These are phyloP conservation scores for Gymnopilus junonius DNA, from an alignment of 768 basidiomycete genomes.

Conservation along the genomic window DNA sequence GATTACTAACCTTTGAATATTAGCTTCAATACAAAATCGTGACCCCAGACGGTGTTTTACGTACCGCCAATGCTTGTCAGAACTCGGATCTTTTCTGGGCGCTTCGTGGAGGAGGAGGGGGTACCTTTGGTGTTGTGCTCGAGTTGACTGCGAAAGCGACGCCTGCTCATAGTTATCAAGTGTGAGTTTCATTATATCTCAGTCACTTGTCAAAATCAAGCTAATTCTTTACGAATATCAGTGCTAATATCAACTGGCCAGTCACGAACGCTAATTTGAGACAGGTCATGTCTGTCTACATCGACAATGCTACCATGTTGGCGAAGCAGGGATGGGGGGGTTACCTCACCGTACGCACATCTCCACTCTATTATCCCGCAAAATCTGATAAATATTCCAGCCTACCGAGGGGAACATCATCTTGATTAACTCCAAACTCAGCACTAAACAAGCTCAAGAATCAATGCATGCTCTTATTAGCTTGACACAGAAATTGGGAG, in stretches of 20 bases:
- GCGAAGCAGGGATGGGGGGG: constrained; percentile 55
- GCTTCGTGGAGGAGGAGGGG: constrained; percentile 51
- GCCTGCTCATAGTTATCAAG: constrained; percentile 27
- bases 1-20: not conserved
- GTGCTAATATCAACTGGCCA: constrained; percentile 40
- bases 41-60: constrained; percentile 52
- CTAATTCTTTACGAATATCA: no score
- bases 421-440: constrained; percentile 32
- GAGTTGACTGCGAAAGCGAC: constrained; percentile 39
- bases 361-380: not conserved
- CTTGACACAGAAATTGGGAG: constrained; percentile 20
- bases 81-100: constrained; percentile 60
- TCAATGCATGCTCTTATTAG: constrained; percentile 29
- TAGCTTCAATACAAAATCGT: constrained; percentile 56
- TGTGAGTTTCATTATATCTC: constrained; percentile 8
- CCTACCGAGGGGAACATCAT: constrained; percentile 21
- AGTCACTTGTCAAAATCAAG: not conserved
- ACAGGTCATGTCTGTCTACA: constrained; percentile 39
- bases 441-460: constrained; percentile 23
- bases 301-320: constrained; percentile 44
- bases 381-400: constrained; percentile 2
- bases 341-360: constrained; percentile 23
- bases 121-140: constrained; percentile 51
- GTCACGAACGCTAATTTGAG: constrained; percentile 28
- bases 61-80: constrained; percentile 51